phyloP scores from a whole-genome alignment of 148 eudicot species.

The Silene latifolia region DNA sequence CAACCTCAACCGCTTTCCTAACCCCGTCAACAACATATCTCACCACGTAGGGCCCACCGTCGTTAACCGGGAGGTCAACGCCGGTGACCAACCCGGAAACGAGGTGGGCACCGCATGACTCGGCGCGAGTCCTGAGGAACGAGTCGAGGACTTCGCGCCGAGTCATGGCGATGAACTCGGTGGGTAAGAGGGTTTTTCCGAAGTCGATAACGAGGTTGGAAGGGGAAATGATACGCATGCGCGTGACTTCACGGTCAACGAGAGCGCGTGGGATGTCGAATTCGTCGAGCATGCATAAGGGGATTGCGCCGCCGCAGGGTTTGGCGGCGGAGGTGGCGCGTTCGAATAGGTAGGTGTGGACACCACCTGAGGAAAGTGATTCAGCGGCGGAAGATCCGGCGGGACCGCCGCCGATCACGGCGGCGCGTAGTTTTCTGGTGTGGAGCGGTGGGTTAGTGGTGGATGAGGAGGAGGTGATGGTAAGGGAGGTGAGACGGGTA shows the following conservation, averaged over 20 bases:
- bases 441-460: constrained; percentile 23
- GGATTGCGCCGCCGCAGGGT: constrained; percentile 96
- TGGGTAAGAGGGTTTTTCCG: constrained; percentile 65
- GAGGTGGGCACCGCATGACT: constrained; percentile 47
- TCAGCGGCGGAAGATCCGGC: constrained; percentile 90
- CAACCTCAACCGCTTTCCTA: constrained; percentile 44
- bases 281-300: constrained; percentile 88
- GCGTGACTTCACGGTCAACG: constrained; percentile 75
- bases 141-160: constrained; percentile 88
- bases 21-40: constrained; percentile 40
- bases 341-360: constrained; percentile 81
- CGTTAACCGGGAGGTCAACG: constrained; percentile 43
- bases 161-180: constrained; percentile 90
- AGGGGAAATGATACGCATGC: constrained; percentile 79
- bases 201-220: constrained; percentile 75
- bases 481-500: not conserved
- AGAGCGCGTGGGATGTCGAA: constrained; percentile 59
- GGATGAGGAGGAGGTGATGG: constrained; percentile 21
- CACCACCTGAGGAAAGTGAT: constrained; percentile 61
- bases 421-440: constrained; percentile 55
- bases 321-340: constrained; percentile 69
- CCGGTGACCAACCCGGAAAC: constrained; percentile 56
- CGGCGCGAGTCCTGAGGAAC: constrained; percentile 63
- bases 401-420: constrained; percentile 87
- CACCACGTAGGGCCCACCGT: constrained; percentile 44